Percentiles rank a stretch among this genome's conserved stretches.
Evolutionary conservation across 2,329 filamentous ascomycete species (phyloP).

Genomic region (Diaporthe caulivora): DNA sequence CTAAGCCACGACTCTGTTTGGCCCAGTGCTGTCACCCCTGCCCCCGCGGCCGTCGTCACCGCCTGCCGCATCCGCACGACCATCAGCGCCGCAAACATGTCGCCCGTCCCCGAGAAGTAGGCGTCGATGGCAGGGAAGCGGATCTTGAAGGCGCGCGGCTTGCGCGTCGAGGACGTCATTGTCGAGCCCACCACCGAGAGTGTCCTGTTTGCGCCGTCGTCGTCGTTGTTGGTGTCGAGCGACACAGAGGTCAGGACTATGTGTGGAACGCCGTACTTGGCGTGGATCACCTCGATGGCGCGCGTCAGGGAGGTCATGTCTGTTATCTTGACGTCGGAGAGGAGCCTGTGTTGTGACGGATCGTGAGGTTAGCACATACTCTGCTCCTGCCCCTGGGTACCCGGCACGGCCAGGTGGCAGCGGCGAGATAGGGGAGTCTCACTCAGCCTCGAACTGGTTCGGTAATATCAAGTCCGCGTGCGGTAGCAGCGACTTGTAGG

Average conservation of each 20-base stretch:
- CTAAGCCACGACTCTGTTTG: slow-evolving; percentile 78
- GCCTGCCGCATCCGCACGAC: slow-evolving; percentile 90
- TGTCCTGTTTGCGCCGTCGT: slow-evolving; percentile 75
- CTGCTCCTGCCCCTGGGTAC: slow-evolving; percentile 23
- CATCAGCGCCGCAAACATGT: slow-evolving; percentile 97
- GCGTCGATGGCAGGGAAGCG: slow-evolving; percentile 89
- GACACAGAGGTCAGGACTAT: slow-evolving; percentile 93
- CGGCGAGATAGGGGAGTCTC: too few species aligned
- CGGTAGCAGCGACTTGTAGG: slow-evolving; percentile 83
- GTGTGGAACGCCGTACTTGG: slow-evolving; percentile 82
- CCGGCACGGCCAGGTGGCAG: too few species aligned
- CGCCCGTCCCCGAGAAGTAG: slow-evolving; percentile 96
- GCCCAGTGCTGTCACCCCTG: slow-evolving; percentile 54
- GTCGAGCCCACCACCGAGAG: slow-evolving; percentile 84
- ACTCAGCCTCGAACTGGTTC: slow-evolving; percentile 98
- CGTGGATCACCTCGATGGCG: slow-evolving; percentile 84
- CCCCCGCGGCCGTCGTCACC: slow-evolving; percentile 59
- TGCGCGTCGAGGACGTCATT: slow-evolving; percentile 67
- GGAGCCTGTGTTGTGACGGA: slow-evolving; percentile 66
- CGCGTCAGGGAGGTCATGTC: slow-evolving; percentile 78
- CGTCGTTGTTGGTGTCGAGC: slow-evolving; percentile 61
- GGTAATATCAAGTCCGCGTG: slow-evolving; percentile 93
- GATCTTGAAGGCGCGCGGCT: slow-evolving; percentile 88
- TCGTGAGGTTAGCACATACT: not conserved
- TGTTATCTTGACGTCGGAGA: slow-evolving; percentile 86